Evolutionary conservation across 2,329 filamentous ascomycete species (phyloP).

Genomic region (Tolypocladium pustulatum): DNA sequence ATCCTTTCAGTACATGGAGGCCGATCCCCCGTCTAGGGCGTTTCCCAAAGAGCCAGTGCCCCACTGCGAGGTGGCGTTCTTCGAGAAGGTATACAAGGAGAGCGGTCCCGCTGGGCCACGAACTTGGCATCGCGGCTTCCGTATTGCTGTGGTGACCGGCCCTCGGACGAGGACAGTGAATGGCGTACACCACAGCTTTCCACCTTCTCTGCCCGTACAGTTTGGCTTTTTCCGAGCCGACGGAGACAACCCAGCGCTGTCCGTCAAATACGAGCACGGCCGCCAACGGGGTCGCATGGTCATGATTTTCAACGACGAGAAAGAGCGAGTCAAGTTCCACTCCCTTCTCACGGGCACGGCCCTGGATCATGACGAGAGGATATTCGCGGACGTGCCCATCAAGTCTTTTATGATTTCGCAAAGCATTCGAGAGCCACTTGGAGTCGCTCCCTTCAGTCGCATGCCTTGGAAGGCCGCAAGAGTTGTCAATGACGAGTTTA

Average conservation of each 20-base stretch:
- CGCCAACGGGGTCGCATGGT: conserved; percentile 61
- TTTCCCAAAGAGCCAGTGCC: conserved; percentile 69
- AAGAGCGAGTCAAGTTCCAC: conserved; percentile 61
- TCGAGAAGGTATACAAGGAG: conserved; percentile 59
- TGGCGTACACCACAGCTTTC: conserved; percentile 60
- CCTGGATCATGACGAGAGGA: conserved; percentile 55
- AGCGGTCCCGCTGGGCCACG: conserved; percentile 63
- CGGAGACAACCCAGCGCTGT: conserved; percentile 56
- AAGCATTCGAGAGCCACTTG: conserved; percentile 37
- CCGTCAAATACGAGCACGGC: conserved; percentile 59
- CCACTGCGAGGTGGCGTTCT: conserved; percentile 63
- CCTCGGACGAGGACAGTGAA: conserved; percentile 68
- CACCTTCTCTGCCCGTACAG: conserved; percentile 56
- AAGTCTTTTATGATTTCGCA: conserved; percentile 53
- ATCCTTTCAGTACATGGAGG: conserved; percentile 73
- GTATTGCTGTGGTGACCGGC: conserved; percentile 68
- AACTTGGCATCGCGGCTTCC: conserved; percentile 67
- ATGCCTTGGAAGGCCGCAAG: conserved; percentile 56
- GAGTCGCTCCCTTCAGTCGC: conserved; percentile 37
- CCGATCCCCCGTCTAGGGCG: conserved; percentile 53
- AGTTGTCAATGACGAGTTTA: conserved; percentile 62
- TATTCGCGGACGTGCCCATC: conserved; percentile 60
- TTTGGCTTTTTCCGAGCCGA: conserved; percentile 71
- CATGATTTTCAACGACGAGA: conserved; percentile 64
- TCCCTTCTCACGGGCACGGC: conserved; percentile 62